A percentile compares a stretch with the other conserved stretches of the same genome.
These are phyloP conservation scores for Sisymbrium irio DNA, from an alignment of 345 rosid genomes.

Conservation along the genomic window DNA sequence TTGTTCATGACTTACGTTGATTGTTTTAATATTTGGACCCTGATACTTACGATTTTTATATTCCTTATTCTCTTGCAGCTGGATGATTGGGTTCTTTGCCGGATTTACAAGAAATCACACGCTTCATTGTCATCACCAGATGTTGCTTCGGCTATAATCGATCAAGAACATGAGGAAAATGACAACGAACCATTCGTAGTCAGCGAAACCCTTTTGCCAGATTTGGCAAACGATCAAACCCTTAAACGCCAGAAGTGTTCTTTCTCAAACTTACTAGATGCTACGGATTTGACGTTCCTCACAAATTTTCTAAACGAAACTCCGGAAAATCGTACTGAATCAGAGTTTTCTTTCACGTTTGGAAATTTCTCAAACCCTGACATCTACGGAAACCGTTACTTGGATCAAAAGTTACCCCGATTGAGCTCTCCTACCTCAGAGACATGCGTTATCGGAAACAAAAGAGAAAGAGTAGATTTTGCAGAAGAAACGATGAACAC, in stretches of 20 bases:
- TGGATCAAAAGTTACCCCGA: conserved; percentile 55
- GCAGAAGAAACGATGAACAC: conserved; percentile 42
- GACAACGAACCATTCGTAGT: conserved; percentile 33
- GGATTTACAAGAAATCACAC: conserved; percentile 83
- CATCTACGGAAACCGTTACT: conserved; percentile 28
- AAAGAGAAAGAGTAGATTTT: conserved; percentile 45
- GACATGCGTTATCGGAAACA: conserved; percentile 40
- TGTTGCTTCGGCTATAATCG: conserved; percentile 36
- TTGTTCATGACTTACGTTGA: neutral
- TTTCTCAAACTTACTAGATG: conserved; percentile 73
- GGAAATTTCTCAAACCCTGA: conserved; percentile 21
- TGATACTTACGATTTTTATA: neutral
- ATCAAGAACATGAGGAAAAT: conserved; percentile 67
- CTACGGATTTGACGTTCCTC: conserved; percentile 64
- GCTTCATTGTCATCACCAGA: conserved; percentile 44
- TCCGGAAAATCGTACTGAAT: conserved; percentile 34
- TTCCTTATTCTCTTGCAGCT: conserved; percentile 43
- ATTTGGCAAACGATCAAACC: conserved; percentile 28
- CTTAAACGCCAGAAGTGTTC: conserved; percentile 63
- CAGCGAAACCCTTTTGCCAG: conserved; percentile 34
- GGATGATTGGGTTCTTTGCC: conserved; percentile 98
- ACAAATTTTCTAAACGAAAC: conserved; percentile 57
- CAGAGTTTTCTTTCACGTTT: conserved; percentile 35
- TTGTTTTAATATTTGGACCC: neutral
- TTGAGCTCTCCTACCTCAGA: conserved; percentile 43